Percentiles rank a stretch among this genome's conserved stretches.
phyloP scores from a whole-genome alignment of 2,329 filamentous ascomycete species.

The Cercospora zeae-maydis region DNA sequence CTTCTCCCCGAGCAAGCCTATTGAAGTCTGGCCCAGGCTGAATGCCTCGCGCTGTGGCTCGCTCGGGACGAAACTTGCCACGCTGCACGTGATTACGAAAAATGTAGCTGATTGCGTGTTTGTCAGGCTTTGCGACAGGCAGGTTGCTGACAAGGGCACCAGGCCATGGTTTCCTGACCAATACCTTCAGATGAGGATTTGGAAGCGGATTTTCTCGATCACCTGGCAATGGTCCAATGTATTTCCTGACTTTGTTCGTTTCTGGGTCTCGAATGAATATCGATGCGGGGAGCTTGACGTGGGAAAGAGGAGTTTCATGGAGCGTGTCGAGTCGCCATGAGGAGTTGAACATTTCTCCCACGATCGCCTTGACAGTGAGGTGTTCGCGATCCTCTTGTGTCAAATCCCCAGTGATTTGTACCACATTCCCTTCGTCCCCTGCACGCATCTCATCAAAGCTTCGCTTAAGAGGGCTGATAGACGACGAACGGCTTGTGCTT shows the following conservation, averaged over 20 bases:
- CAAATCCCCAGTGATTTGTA: conserved; percentile 41
- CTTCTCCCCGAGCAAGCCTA: conserved; percentile 60
- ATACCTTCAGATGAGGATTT: conserved; percentile 63
- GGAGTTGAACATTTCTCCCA: conserved; percentile 77
- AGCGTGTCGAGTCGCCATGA: conserved; percentile 70
- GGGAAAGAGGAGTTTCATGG: conserved; percentile 60
- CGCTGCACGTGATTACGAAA: conserved; percentile 71
- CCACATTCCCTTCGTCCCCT: conserved; percentile 29
- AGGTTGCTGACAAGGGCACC: conserved; percentile 61
- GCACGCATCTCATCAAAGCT: conserved; percentile 37
- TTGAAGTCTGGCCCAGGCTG: conserved; percentile 57
- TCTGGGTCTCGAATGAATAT: conserved; percentile 64
- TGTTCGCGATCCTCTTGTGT: conserved; percentile 39
- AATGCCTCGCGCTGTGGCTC: conserved; percentile 64
- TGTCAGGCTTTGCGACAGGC: conserved; percentile 64
- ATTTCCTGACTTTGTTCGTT: conserved; percentile 63
- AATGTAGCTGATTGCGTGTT: conserved; percentile 78
- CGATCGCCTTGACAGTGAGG: conserved; percentile 53
- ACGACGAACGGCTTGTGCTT: conserved; percentile 5
- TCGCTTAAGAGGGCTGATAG: conserved; percentile 35
- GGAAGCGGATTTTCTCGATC: conserved; percentile 42
- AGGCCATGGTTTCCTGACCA: conserved; percentile 76
- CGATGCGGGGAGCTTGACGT: conserved; percentile 65
- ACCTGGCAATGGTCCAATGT: conserved; percentile 64
- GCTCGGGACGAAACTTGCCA: conserved; percentile 71